Evolutionary conservation across 2,329 filamentous ascomycete genomes (phyloP).

Genomic region (Madurella mycetomatis): DNA sequence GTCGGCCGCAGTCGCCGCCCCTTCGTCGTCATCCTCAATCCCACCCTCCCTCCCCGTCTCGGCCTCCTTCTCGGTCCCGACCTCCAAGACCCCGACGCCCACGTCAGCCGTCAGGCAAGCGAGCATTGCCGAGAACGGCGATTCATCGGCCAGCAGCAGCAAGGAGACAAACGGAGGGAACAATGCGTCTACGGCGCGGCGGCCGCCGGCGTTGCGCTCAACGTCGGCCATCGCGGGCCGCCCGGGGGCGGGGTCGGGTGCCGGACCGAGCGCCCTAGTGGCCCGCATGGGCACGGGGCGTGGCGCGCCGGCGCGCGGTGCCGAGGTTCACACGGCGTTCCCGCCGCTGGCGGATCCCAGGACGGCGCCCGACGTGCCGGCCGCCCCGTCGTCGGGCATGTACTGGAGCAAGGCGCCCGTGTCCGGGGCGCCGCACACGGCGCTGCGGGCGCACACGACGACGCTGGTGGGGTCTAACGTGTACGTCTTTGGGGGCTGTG

Average conservation of each 20-base stretch:
- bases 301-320: slow-evolving; percentile 26
- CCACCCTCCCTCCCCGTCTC: slow-evolving; percentile 27
- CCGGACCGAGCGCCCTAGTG: slow-evolving; percentile 16
- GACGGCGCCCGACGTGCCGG: slow-evolving; percentile 55
- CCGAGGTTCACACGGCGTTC: slow-evolving; percentile 47
- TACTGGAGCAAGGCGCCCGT: slow-evolving; percentile 65
- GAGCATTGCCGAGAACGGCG: slow-evolving; percentile 28
- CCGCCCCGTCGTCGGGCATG: slow-evolving; percentile 65
- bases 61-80: slow-evolving; percentile 14
- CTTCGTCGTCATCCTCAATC: slow-evolving; percentile 29
- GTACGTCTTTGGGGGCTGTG: slow-evolving; percentile 66
- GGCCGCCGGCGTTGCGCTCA: slow-evolving; percentile 46
- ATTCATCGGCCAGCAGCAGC: slow-evolving; percentile 25
- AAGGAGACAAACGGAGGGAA: slow-evolving; percentile 15
- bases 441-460: slow-evolving; percentile 62
- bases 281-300: slow-evolving; percentile 25
- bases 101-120: slow-evolving; percentile 17
- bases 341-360: slow-evolving; percentile 54
- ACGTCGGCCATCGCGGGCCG: slow-evolving; percentile 48
- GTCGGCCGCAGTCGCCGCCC: slow-evolving; percentile 29
- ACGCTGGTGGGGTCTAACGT: slow-evolving; percentile 63
- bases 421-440: slow-evolving; percentile 58
- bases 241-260: slow-evolving; percentile 15
- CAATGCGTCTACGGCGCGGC: slow-evolving; percentile 24
- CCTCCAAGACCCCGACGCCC: slow-evolving; percentile 20